Conservation (phyloP, 441 rosid genomes). For the Metrosideros polymorpha region DNA sequence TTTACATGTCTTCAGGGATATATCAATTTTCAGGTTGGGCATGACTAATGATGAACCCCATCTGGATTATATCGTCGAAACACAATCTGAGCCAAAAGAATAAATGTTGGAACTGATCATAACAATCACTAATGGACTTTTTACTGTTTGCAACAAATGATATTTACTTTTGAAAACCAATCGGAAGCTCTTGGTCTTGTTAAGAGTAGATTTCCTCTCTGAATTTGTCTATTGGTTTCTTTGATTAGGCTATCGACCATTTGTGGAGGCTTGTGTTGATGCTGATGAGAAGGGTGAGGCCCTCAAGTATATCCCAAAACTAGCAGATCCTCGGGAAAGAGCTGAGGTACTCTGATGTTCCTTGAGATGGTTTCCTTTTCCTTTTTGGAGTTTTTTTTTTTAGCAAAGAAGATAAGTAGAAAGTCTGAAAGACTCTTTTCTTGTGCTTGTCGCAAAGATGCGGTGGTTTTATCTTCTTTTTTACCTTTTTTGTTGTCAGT, state of each 20-base stretch:
- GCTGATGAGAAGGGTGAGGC: conserved; percentile 92
- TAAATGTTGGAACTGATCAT: neutral
- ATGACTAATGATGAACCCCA: neutral
- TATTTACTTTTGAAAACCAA: neutral
- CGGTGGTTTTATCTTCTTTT: neutral
- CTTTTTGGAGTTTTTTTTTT: neutral
- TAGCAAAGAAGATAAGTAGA: neutral
- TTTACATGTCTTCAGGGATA: neutral
- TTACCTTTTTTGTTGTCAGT: neutral
- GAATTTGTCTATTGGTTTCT: neutral
- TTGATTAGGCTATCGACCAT: conserved; percentile 77
- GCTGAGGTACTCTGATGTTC: conserved; percentile 54
- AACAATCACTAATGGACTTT: neutral
- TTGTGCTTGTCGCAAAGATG: neutral
- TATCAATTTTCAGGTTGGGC: neutral
- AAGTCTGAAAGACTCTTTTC: neutral
- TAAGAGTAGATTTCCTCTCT: neutral
- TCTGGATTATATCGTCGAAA: neutral
- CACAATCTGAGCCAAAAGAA: neutral
- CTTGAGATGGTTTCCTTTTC: neutral
- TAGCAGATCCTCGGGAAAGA: conserved; percentile 80
- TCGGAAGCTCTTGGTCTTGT: neutral
- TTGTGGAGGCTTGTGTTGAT: conserved; percentile 93
- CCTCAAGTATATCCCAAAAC: conserved; percentile 86
- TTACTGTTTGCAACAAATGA: neutral